These are phyloP conservation scores for Hylodesmum podocarpum DNA, from an alignment of 306 rosid species.

Conservation along the genomic window DNA sequence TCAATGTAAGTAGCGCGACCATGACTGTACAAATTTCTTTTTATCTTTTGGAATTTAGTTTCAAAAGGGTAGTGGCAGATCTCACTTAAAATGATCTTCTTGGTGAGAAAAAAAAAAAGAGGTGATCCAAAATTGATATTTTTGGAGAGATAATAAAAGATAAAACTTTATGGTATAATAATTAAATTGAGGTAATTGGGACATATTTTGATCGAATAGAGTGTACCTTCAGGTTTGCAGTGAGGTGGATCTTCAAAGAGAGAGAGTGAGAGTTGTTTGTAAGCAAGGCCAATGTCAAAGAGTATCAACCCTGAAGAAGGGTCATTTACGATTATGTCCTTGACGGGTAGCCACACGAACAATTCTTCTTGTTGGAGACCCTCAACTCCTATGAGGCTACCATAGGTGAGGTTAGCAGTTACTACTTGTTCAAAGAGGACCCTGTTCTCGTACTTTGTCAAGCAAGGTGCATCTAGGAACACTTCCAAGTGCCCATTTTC, in stretches of 20 bases:
- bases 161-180: too few relatives aligned
- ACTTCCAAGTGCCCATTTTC: conserved; percentile 70
- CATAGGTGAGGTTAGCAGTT: conserved; percentile 80
- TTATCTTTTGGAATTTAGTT: background rate
- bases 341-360: conserved; percentile 86
- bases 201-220: background rate
- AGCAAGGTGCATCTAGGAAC: conserved; percentile 72
- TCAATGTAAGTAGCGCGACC: background rate
- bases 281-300: conserved; percentile 85
- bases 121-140: background rate
- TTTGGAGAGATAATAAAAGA: too few relatives aligned
- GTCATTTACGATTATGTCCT: conserved; percentile 76
- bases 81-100: background rate
- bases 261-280: conserved; percentile 77
- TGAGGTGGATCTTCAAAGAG: conserved; percentile 91
- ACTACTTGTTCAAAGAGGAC: conserved; percentile 65
- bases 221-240: conserved; percentile 68
- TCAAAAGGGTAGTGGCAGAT: conserved; percentile 32
- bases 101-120: background rate
- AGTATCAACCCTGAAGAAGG: conserved; percentile 78
- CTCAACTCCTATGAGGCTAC: conserved; percentile 78
- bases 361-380: conserved; percentile 88
- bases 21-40: background rate
- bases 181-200: too few relatives aligned
- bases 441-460: conserved; percentile 77